Evolutionary conservation across 2,329 filamentous ascomycete genomes (phyloP), one percentile per base, ranked within the genome.

Genomic region (Geosmithia flava): DNA sequence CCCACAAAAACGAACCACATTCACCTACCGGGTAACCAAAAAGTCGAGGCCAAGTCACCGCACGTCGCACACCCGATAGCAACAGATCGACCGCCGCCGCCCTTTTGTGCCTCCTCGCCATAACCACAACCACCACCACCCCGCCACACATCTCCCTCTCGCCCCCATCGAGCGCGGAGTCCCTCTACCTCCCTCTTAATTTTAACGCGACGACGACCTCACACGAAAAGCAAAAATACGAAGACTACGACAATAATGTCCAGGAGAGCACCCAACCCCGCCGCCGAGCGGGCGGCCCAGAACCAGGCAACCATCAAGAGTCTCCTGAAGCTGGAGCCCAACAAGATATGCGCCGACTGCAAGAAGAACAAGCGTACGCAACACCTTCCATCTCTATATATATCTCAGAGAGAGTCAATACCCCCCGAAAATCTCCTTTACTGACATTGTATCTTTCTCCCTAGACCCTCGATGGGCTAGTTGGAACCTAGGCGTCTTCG

Each of bases 311-410:
- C 89, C 43, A 87, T 98, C 67, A 97, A 97, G 75, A 89, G 80
- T 62, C 78, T 98, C 57, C 75, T 97, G 64, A 98, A 97, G 71
- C 72, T 98, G 56, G 91, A 97, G 62, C 72, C 81, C 53, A 98
- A 98, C 73, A 98, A 98, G 74, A 81, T 86, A 62, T 98, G 93
- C 74, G 88, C 91, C 52, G 93, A 98, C 68, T 98, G 93, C 80
- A 98, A 98, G 75, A 83, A 85, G 65, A 98, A 97, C 74, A 98
- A 97, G 68, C 93, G 90, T 94, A 68, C 56, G 83, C 71, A 33
- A 41, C 7, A 33, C 3, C n/a, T n/a, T n/a, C n/a, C n/a, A n/a
- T 8, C 15, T 20, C 27, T 8, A 20, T 7, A 8, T 13, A 20
- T 7, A n/a, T 20, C n/a, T 27, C 23, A 8, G 23, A 20, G 8